Conservation (phyloP, 192 early-diverging fungal species). For the Irineochytrium annulatum region DNA sequence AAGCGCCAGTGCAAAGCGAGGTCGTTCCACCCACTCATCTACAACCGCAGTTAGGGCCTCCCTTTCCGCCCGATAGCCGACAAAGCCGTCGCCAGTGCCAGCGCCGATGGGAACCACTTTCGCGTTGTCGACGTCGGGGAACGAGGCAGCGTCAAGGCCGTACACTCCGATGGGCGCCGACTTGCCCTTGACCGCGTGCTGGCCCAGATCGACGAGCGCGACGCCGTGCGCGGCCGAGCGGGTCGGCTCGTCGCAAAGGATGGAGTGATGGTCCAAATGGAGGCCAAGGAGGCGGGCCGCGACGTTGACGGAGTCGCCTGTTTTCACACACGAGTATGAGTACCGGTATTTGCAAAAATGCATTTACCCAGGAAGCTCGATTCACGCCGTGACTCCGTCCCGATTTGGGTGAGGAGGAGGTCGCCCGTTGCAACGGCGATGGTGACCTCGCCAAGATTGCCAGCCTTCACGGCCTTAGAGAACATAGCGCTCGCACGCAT, state of each 20-base stretch:
- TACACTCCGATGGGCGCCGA: background rate
- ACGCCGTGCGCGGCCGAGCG: background rate
- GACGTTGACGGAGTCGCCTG: constrained; percentile 3
- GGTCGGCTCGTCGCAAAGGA: background rate
- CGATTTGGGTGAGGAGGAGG: background rate
- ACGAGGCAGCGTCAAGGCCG: background rate
- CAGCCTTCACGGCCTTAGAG: background rate
- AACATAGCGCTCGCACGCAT: background rate
- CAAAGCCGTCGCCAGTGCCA: background rate
- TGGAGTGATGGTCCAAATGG: background rate
- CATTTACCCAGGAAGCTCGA: constrained; percentile 1
- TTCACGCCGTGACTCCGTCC: background rate
- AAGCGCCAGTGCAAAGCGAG: background rate
- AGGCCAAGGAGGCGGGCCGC: constrained; percentile 1
- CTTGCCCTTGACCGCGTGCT: background rate
- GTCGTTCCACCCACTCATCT: background rate
- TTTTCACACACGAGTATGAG: no score
- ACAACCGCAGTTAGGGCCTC: background rate
- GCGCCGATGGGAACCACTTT: no score
- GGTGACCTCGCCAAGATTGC: background rate
- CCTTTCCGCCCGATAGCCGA: background rate
- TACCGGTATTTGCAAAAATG: background rate
- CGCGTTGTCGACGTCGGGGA: no score
- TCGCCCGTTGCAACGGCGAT: constrained; percentile 1
- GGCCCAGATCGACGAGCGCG: background rate